Percentiles rank a stretch among this genome's conserved stretches.
Evolutionary conservation across 495 filamentous ascomycete genomes (phyloP).

Genomic region (Aspergillus indologenus): DNA sequence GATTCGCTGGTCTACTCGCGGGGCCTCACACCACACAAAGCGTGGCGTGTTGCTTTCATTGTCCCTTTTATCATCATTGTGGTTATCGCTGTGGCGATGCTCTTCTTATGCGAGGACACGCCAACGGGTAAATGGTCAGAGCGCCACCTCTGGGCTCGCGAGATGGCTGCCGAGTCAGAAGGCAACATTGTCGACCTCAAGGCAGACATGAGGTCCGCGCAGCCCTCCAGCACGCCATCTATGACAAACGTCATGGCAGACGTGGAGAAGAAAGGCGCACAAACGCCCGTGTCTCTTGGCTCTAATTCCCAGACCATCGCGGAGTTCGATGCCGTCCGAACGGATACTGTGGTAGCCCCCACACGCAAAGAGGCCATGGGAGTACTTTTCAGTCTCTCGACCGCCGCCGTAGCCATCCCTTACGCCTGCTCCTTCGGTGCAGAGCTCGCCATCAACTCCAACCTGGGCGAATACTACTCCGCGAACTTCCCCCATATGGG

Average conservation of each 20-base stretch:
- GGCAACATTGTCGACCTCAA: slow-evolving; percentile 52
- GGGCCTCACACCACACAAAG: slow-evolving; percentile 59
- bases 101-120: slow-evolving; percentile 77
- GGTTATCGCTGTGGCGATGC: slow-evolving; percentile 59
- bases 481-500: slow-evolving; percentile 71
- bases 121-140: slow-evolving; percentile 82
- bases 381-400: slow-evolving; percentile 64
- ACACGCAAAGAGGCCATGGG: slow-evolving; percentile 55
- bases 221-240: slow-evolving; percentile 29
- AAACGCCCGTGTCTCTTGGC: slow-evolving; percentile 33
- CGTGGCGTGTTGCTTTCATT: slow-evolving; percentile 83
- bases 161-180: slow-evolving; percentile 11
- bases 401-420: slow-evolving; percentile 61
- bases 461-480: slow-evolving; percentile 76
- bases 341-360: slow-evolving; percentile 60
- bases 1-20: slow-evolving; percentile 66
- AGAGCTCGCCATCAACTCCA: slow-evolving; percentile 81
- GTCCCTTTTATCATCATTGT: slow-evolving; percentile 79
- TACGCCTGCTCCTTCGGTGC: slow-evolving; percentile 86
- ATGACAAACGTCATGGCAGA: slow-evolving; percentile 45
- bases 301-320: slow-evolving; percentile 52
- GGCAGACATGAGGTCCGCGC: slow-evolving; percentile 34
- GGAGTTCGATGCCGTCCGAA: slow-evolving; percentile 54
- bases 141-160: slow-evolving; percentile 49
- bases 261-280: slow-evolving; percentile 39